Evolutionary conservation across 305 asterid genomes (phyloP).

Genomic region (Fraxinus greggii): DNA sequence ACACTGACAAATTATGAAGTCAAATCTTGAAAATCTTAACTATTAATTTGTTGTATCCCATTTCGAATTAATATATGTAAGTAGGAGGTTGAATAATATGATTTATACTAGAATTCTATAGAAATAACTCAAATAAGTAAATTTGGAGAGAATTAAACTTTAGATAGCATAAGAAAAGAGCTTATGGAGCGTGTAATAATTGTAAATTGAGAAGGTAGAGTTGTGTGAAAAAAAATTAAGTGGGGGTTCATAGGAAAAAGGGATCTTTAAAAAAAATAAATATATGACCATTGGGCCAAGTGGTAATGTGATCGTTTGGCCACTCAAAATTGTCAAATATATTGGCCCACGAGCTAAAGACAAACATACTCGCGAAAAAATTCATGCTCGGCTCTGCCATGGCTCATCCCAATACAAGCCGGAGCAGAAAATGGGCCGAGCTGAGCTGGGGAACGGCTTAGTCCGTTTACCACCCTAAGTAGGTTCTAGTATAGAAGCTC

Average conservation of each 20-base stretch:
- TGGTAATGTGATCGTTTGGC: neutral
- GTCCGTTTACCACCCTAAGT: neutral
- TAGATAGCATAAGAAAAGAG: neutral
- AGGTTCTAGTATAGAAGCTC: neutral
- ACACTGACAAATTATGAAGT: neutral
- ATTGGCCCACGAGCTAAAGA: neutral
- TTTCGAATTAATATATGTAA: neutral
- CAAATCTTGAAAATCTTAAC: neutral
- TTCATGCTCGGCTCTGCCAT: neutral
- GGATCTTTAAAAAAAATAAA: neutral
- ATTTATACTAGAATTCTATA: neutral
- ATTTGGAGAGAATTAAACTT: neutral
- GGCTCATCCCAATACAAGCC: neutral
- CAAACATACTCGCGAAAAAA: neutral
- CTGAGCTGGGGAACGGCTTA: neutral
- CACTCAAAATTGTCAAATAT: neutral
- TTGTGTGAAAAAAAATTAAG: neutral
- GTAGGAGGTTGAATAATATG: neutral
- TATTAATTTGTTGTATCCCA: neutral
- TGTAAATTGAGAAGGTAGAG: neutral
- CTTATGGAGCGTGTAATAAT: neutral
- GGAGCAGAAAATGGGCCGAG: neutral
- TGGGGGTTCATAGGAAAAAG: neutral
- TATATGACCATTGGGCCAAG: neutral
- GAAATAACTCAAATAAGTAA: neutral